Conservation (phyloP, 768 basidiomycete species). For the Psilocybe azurescens region DNA sequence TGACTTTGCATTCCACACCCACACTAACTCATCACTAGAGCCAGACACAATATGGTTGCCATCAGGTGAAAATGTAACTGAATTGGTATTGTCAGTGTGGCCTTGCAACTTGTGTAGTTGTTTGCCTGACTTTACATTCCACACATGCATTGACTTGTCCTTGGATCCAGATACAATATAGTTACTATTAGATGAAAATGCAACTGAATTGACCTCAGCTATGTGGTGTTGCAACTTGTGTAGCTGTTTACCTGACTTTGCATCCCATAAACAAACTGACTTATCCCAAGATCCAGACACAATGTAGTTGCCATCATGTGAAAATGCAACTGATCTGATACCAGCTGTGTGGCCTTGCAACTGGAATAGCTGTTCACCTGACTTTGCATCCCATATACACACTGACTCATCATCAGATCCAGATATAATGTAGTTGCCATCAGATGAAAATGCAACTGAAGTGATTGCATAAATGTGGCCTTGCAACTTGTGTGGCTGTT, state of each 20-base stretch:
- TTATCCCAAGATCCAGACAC: neutral
- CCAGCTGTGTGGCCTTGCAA: too few relatives aligned
- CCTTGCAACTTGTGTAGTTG: too few relatives aligned
- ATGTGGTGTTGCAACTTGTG: neutral
- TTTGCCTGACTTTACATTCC: neutral
- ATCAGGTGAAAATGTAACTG: neutral
- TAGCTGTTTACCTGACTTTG: neutral
- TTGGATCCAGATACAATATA: neutral
- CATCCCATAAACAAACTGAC: neutral
- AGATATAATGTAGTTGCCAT: neutral
- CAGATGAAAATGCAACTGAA: neutral
- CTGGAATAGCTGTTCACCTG: too few relatives aligned
- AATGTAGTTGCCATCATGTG: too few relatives aligned
- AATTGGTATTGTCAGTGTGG: neutral
- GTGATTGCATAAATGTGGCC: neutral
- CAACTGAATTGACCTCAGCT: neutral
- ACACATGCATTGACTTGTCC: neutral
- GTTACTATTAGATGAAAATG: neutral
- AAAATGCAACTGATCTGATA: too few relatives aligned
- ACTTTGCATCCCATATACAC: neutral
- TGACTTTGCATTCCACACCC: neutral
- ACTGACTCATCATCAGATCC: neutral
- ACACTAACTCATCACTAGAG: neutral
- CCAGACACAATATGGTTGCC: neutral
- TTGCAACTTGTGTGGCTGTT: neutral